phyloP scores from a whole-genome alignment of 768 basidiomycete species.

The Tulasnella sp. region DNA sequence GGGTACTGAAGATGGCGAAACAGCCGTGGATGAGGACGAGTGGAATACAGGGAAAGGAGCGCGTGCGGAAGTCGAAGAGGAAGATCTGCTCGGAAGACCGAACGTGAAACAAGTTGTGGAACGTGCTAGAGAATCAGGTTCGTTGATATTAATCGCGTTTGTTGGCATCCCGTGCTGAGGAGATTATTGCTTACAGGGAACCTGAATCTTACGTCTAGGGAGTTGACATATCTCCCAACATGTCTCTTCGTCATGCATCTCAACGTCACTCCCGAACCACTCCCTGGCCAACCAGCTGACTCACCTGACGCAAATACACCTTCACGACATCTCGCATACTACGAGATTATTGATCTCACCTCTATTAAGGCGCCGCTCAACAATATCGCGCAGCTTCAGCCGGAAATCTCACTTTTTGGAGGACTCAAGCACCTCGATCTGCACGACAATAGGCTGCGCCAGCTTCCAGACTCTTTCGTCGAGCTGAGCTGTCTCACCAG shows the following conservation, averaged over 20 bases:
- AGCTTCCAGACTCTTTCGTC: slow-evolving; percentile 53
- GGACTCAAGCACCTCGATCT: slow-evolving; percentile 70
- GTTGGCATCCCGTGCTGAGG: background rate
- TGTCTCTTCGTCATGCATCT: slow-evolving; percentile 74
- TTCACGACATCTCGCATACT: slow-evolving; percentile 57
- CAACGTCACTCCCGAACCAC: slow-evolving; percentile 56
- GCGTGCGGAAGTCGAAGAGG: background rate
- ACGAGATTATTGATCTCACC: slow-evolving; percentile 68
- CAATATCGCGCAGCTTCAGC: slow-evolving; percentile 66
- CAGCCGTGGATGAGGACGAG: background rate
- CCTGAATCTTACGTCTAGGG: slow-evolving; percentile 64
- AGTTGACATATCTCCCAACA: slow-evolving; percentile 61
- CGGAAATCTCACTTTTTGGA: slow-evolving; percentile 75
- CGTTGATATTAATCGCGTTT: background rate
- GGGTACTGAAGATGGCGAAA: background rate
- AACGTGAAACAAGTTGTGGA: slow-evolving; percentile 14
- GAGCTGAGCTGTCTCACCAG: slow-evolving; percentile 56
- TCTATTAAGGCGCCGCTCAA: slow-evolving; percentile 73
- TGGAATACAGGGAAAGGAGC: background rate
- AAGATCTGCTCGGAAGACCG: slow-evolving; percentile 20
- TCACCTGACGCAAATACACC: slow-evolving; percentile 42
- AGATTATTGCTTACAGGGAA: background rate
- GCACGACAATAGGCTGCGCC: slow-evolving; percentile 58
- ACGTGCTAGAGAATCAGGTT: slow-evolving; percentile 14
- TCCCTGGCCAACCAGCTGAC: slow-evolving; percentile 35